Conservation (phyloP, 2,329 filamentous ascomycete genomes). For the Penicillium sp. region DNA sequence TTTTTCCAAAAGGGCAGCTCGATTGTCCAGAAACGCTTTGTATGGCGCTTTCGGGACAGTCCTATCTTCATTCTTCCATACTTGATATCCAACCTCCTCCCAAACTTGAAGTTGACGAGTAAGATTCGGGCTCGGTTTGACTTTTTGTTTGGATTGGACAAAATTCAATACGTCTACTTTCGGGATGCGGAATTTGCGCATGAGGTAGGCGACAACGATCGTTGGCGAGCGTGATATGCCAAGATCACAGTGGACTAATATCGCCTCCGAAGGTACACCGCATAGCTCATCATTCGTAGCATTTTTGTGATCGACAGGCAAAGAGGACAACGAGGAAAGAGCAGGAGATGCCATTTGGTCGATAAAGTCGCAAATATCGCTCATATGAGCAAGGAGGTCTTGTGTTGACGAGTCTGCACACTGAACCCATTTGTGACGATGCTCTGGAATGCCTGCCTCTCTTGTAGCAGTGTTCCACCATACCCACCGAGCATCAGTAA, state of each 20-base stretch:
- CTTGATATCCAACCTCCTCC: conserved; percentile 26
- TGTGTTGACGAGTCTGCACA: conserved; percentile 31
- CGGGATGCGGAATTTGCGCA: too few relatives aligned
- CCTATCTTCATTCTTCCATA: conserved; percentile 27
- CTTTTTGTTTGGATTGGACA: conserved; percentile 2
- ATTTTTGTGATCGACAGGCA: conserved; percentile 12
- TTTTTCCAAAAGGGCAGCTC: conserved; percentile 16
- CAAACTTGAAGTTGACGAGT: conserved; percentile 29
- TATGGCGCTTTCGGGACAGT: conserved; percentile 26
- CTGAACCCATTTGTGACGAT: conserved; percentile 26
- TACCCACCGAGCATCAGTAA: conserved; percentile 23
- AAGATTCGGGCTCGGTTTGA: conserved; percentile 27
- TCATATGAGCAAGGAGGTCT: conserved; percentile 28
- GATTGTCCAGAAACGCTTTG: conserved; percentile 24
- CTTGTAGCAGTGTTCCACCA: conserved; percentile 22
- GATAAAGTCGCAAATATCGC: conserved; percentile 27
- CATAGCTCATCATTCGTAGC: conserved; percentile 4
- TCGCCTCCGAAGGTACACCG: conserved; percentile 4
- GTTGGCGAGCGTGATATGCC: conserved; percentile 32
- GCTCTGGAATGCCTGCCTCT: conserved; percentile 17
- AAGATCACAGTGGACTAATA: conserved; percentile 29
- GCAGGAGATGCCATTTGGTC: conserved; percentile 20
- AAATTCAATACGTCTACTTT: too few relatives aligned
- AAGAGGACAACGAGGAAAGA: conserved; percentile 11
- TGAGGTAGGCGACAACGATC: conserved; percentile 19